phyloP scores from a whole-genome alignment of 495 filamentous ascomycete genomes.

The Neurospora intermedia region DNA sequence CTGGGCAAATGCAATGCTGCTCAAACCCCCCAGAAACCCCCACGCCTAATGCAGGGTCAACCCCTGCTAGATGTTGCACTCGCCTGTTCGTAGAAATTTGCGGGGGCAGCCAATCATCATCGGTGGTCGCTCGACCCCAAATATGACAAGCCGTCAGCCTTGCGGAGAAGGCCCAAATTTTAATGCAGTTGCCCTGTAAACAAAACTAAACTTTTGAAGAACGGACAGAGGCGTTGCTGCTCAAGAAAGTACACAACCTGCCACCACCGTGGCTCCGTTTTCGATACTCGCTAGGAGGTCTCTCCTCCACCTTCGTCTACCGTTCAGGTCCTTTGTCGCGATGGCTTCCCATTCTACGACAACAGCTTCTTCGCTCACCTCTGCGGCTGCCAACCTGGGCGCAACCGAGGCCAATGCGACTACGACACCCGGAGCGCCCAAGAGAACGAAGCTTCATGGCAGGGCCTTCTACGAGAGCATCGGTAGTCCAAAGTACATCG shows the following conservation, averaged over 20 bases:
- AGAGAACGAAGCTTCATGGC: slow-evolving; percentile 58
- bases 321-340: not conserved
- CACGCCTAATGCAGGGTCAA: not conserved
- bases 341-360: slow-evolving; percentile 9
- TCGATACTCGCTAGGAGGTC: not conserved
- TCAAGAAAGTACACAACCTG: not conserved
- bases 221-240: not conserved
- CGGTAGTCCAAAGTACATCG: slow-evolving; percentile 76
- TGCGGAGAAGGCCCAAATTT: slow-evolving; percentile 10
- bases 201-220: not conserved
- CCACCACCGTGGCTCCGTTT: not conserved
- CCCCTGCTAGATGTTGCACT: not conserved
- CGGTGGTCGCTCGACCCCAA: not conserved
- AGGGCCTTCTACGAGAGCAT: slow-evolving; percentile 88
- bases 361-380: not conserved
- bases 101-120: not conserved
- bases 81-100: not conserved
- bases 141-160: slow-evolving; percentile 5
- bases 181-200: not conserved
- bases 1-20: not conserved
- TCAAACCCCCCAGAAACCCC: not conserved
- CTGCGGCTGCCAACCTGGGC: not conserved
- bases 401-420: not conserved
- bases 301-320: not conserved
- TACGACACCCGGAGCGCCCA: slow-evolving; percentile 5